Evolutionary conservation across 2,329 filamentous ascomycete species (phyloP), one percentile per base, ranked within the genome.

Genomic region (Drechslerella dactyloides): DNA sequence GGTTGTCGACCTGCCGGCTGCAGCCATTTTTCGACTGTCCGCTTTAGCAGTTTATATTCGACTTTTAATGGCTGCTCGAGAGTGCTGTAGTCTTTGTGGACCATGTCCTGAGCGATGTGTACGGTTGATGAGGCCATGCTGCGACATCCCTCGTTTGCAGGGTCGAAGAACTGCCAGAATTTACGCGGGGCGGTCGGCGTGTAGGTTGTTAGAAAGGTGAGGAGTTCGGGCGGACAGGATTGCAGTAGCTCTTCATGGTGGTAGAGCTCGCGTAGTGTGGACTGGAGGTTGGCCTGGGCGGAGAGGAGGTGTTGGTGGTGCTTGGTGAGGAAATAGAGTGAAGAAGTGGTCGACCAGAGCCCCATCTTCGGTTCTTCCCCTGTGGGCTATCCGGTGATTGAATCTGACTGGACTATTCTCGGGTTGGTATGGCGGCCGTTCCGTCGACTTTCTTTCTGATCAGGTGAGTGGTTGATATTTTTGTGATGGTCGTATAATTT

Each of bases 251-350:
- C 60, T 55, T 72, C 68, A 56, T 72, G 68, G 35, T 72, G 68
- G 60, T 72, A 72, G 60, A 72, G 68, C 46, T 72, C 60, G 19
- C 68, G 68, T n/a, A 72, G 60, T 33, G 68, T 72, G 42, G 60
- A 52, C 53, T 72, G 68, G 40, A 72, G 68, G 51, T 72, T 72
- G 2, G 48, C 17, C 35, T 72, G 68, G 15, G 68, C 68, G 48
- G 68, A 72, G 55, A 72, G 68, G 21, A 72, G 60, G 55, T 72
- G 68, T 50, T 72, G 68, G 60, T 72, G 68, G 55, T 72, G 60
- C 61, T 61, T 72, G 24, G 68, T 72, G 50, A 72, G 50, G 44
- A 72, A 72, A 55, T 72, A 72, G 54, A 72, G 60, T 2, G 68
- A 65, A 2, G 59, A 65, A 10, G 68, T 72, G 6, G 68, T 65